Base-by-base conservation (phyloP, 495 filamentous ascomycete genomes). In the Penicillium longicatenatum region DNA sequence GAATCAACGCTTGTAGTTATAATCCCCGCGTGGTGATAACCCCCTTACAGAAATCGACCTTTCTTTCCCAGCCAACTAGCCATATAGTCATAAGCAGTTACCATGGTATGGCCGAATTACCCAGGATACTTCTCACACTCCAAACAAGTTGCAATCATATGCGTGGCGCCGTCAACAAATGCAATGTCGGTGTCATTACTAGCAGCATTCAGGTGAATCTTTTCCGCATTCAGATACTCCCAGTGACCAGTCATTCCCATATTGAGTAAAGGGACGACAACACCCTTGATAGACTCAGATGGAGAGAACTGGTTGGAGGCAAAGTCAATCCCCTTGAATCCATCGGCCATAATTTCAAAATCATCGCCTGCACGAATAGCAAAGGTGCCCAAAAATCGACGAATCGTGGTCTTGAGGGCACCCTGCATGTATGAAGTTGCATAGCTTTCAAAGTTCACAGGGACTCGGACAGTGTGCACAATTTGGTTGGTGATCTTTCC, bases 191-290 rank as follows among this genome's bases (percentile, higher is more conserved):
- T 50, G 19, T 60, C 58, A 10, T 51, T 56, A 12, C 52, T 51
- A 8, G n/a, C 37, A 14, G 58, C 44, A 22, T 42, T 51, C 1
- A 57, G 42, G 24, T 57, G 45, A 21, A 57, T 50, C 11, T 61
- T 61, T 41, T 61, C 59, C 2, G 49, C 48, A 31, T 57, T 61
- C 16, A 61, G 26, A 16, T 61, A 61, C 42, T 61, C 59, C 24
- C 35, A 57, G 49, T 61, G 59, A n/a, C 59, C 59, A 1, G 59
- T 57, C 53, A 57, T 61, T 22, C 59, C 54, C 59, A 61, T 61
- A 30, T 49, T 57, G 8, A 61, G 49, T 6, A 61, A 17, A 16
- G 59, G 54, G 19, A 53, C 54, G 0, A 17, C 17, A 20, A 57
- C 45, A 14, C 59, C 59, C 21, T 30, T 37, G 19, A 57, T 37